These are phyloP conservation scores for Chlorella sorokiniana DNA, from an alignment of 139 green algal species.

Conservation along the genomic window DNA sequence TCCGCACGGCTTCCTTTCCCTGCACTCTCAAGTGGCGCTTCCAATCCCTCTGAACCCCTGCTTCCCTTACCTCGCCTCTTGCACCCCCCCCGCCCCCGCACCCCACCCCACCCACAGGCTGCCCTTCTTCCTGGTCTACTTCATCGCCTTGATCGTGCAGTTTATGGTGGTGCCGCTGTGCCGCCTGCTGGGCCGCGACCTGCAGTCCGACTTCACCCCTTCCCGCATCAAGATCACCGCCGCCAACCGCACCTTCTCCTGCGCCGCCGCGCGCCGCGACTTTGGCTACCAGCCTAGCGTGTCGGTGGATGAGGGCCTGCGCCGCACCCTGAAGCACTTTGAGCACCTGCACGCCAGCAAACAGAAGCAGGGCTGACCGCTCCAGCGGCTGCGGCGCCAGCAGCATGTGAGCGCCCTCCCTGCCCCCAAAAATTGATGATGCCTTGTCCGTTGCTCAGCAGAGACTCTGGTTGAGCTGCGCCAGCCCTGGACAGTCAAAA, in stretches of 20 bases:
- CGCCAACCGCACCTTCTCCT: constrained; percentile 65
- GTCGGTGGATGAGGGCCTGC: constrained; percentile 60
- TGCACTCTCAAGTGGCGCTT: background rate
- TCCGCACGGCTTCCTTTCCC: background rate
- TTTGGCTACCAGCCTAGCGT: constrained; percentile 71
- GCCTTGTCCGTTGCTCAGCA: too few species aligned
- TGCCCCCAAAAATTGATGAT: too few species aligned
- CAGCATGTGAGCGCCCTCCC: too few species aligned
- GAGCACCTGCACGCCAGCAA: constrained; percentile 48
- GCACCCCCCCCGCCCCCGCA: constrained; percentile 17
- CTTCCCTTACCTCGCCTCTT: background rate
- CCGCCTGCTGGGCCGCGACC: constrained; percentile 42
- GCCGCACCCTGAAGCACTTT: constrained; percentile 64
- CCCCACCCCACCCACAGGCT: constrained; percentile 68
- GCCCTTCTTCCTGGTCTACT: constrained; percentile 75
- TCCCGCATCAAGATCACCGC: constrained; percentile 61
- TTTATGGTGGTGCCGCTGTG: constrained; percentile 72
- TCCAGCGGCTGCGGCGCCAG: too few species aligned
- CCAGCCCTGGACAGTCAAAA: too few species aligned
- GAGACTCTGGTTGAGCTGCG: too few species aligned
- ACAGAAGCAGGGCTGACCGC: background rate
- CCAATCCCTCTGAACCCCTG: too few species aligned
- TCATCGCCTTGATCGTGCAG: constrained; percentile 76
- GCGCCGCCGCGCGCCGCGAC: constrained; percentile 44
- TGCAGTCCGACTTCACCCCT: constrained; percentile 41